Conservation (phyloP, 257 asterid species). For the Nicotiana otophora region DNA sequence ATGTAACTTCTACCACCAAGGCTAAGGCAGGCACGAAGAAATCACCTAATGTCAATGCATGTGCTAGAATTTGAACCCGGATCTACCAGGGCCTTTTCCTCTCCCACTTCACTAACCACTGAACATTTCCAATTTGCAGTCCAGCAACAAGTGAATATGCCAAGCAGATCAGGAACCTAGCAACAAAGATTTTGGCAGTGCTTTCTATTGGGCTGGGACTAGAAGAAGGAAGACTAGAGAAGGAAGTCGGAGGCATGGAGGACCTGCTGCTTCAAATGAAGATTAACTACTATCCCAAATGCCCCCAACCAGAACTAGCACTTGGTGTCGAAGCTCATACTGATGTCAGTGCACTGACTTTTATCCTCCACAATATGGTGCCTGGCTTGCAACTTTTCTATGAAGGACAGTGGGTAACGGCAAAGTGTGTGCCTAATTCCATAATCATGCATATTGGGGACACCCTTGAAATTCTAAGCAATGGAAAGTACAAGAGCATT, state of each 20-base stretch:
- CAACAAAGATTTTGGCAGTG: conserved; percentile 52
- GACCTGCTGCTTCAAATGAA: conserved; percentile 72
- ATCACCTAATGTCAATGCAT: too few species aligned
- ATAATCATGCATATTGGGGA: conserved; percentile 89
- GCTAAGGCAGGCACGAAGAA: too few species aligned
- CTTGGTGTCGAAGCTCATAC: conserved; percentile 94
- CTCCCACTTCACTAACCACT: neutral
- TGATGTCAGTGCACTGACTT: conserved; percentile 78
- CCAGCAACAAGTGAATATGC: conserved; percentile 63
- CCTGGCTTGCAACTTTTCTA: conserved; percentile 83
- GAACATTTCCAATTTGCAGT: conserved; percentile 23
- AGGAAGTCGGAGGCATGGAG: conserved; percentile 76
- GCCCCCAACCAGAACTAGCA: conserved; percentile 95
- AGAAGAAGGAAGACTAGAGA: conserved; percentile 57
- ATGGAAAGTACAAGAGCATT: conserved; percentile 77
- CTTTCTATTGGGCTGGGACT: conserved; percentile 68
- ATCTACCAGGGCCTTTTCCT: neutral
- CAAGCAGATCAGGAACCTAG: conserved; percentile 45
- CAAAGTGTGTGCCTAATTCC: conserved; percentile 81
- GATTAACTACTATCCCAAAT: conserved; percentile 85
- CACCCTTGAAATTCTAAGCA: conserved; percentile 77
- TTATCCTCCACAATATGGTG: conserved; percentile 95
- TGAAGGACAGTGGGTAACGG: conserved; percentile 74
- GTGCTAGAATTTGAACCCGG: neutral
- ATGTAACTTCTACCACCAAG: neutral